Evolutionary conservation across 108 stramenopile genomes (phyloP).

Genomic region (Skeletonema grethae): DNA sequence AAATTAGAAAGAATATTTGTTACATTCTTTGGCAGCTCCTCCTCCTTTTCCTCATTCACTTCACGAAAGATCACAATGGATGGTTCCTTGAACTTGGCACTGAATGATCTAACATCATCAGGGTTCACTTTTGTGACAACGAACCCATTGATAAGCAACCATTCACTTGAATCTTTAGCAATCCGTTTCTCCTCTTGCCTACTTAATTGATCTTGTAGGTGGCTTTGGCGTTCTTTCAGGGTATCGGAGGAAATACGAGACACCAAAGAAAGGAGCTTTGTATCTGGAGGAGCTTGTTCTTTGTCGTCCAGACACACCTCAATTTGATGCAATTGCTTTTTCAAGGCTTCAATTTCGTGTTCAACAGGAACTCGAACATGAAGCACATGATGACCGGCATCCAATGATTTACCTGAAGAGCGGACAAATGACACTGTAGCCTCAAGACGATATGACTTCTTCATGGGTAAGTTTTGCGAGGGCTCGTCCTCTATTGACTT

Average conservation of each 20-base stretch:
- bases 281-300: constrained; percentile 6
- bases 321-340: constrained; percentile 39
- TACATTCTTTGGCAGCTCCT: not conserved
- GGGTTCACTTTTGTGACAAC: constrained; percentile 55
- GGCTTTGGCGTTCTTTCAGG: constrained; percentile 20
- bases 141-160: constrained; percentile 87
- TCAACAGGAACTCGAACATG: constrained; percentile 57
- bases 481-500: constrained; percentile 7
- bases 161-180: constrained; percentile 37
- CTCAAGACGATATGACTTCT: constrained; percentile 65
- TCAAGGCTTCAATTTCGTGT: constrained; percentile 46
- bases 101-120: constrained; percentile 82
- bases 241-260: constrained; percentile 15
- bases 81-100: constrained; percentile 78
- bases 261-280: constrained; percentile 23
- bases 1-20: not conserved
- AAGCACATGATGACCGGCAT: constrained; percentile 74
- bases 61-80: constrained; percentile 45
- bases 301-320: constrained; percentile 23
- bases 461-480: constrained; percentile 20
- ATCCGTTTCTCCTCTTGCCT: constrained; percentile 8
- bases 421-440: constrained; percentile 64
- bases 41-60: constrained; percentile 14
- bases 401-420: not conserved
- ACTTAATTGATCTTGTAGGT: constrained; percentile 40